Evolutionary conservation across 139 green algal species (phyloP).

Genomic region (Chlamydomonas schloesseri): DNA sequence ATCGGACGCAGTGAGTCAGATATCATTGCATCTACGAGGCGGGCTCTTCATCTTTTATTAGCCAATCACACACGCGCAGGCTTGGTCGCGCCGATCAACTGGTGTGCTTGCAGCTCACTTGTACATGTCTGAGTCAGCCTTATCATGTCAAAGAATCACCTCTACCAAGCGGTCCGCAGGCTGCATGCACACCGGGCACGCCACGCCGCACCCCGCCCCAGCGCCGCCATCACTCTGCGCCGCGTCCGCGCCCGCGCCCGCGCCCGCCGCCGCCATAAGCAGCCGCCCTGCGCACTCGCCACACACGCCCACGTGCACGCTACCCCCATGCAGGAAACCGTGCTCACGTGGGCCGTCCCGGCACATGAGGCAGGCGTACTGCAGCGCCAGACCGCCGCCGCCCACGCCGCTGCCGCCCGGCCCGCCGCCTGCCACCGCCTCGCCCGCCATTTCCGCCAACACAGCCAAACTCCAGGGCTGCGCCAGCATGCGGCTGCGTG

Average conservation of each 20-base stretch:
- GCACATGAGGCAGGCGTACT: slow-evolving; percentile 1
- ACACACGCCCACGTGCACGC: slow-evolving; percentile 22
- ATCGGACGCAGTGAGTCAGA: no score
- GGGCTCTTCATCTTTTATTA: no score
- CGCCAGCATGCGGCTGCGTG: no score
- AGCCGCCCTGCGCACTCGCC: neutral
- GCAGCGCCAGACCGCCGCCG: neutral
- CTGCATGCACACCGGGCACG: slow-evolving; percentile 6
- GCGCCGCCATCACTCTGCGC: neutral
- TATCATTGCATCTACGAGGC: no score
- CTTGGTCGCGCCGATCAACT: no score
- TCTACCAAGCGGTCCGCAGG: neutral
- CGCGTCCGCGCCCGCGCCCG: no score
- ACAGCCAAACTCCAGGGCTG: slow-evolving; percentile 7
- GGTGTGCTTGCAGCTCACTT: no score
- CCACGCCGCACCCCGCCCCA: neutral
- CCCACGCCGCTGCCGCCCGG: neutral
- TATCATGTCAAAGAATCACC: neutral
- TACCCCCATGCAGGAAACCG: slow-evolving; percentile 12
- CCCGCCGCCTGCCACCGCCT: neutral
- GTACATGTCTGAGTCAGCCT: no score
- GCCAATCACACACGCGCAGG: no score
- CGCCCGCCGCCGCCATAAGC: neutral
- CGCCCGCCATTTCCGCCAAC: slow-evolving; percentile 5
- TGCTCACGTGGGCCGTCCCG: neutral